These are phyloP conservation scores for Candida sphagnicola DNA, from an alignment of 805 yeast genomes.

Conservation along the genomic window DNA sequence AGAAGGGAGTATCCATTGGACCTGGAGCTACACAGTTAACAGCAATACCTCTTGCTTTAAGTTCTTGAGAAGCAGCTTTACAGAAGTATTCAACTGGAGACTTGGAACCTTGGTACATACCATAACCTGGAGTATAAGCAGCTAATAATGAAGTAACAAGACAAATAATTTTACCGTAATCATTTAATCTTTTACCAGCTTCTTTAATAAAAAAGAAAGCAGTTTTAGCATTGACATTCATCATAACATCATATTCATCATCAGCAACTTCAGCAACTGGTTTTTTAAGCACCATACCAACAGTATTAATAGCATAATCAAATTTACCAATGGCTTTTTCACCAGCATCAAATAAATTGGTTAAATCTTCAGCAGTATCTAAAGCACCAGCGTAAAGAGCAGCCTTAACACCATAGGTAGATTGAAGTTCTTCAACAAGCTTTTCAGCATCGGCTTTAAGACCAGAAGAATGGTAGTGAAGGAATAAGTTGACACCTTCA, in stretches of 20 bases:
- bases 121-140: constrained; percentile 54
- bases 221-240: constrained; percentile 49
- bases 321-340: constrained; percentile 34
- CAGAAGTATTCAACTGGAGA: constrained; percentile 52
- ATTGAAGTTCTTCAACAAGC: neutral
- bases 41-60: constrained; percentile 40
- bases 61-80: constrained; percentile 54
- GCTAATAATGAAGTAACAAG: constrained; percentile 63
- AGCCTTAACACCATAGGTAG: constrained; percentile 32
- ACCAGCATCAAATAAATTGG: constrained; percentile 44
- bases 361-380: constrained; percentile 37
- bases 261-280: constrained; percentile 48
- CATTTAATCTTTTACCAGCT: constrained; percentile 47
- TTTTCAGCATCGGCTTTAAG: constrained; percentile 22
- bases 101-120: constrained; percentile 54
- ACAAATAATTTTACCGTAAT: constrained; percentile 52
- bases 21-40: constrained; percentile 62
- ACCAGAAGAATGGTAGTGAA: constrained; percentile 53
- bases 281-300: constrained; percentile 65
- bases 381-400: constrained; percentile 41
- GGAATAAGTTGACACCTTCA: constrained; percentile 48
- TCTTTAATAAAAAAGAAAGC: constrained; percentile 60
- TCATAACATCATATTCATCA: constrained; percentile 54
- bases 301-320: constrained; percentile 63
- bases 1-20: constrained; percentile 65